Percentiles rank a stretch among this genome's conserved stretches.
phyloP scores from a whole-genome alignment of 345 rosid species.

The Aquilaria yunnanensis region DNA sequence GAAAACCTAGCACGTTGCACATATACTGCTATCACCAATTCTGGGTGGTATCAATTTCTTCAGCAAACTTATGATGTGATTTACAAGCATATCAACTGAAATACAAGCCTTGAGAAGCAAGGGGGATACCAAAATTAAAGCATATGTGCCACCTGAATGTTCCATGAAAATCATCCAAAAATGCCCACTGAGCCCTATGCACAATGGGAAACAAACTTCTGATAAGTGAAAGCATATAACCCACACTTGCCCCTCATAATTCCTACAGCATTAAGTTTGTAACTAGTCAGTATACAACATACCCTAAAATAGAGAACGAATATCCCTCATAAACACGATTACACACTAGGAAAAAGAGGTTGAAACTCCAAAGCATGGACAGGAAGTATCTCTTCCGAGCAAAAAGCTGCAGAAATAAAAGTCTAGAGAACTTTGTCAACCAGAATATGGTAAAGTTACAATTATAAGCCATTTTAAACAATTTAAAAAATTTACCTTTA shows the following conservation, averaged over 20 bases:
- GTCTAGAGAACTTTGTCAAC: constrained; percentile 16
- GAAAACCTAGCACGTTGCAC: too few species aligned
- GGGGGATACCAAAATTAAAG: constrained; percentile 77
- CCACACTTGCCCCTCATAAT: background rate
- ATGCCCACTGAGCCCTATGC: constrained; percentile 58
- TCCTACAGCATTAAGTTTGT: background rate
- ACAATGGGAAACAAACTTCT: constrained; percentile 6
- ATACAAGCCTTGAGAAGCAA: constrained; percentile 1
- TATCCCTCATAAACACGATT: constrained; percentile 90
- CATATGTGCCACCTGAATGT: constrained; percentile 96
- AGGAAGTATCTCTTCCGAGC: constrained; percentile 52
- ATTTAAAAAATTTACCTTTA: too few species aligned
- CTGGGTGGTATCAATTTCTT: too few species aligned
- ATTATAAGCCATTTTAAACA: background rate
- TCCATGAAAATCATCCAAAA: constrained; percentile 76
- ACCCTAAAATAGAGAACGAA: constrained; percentile 79
- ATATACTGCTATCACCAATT: too few species aligned
- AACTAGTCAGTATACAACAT: constrained; percentile 23
- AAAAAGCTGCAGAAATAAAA: constrained; percentile 50
- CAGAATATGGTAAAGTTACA: constrained; percentile 13
- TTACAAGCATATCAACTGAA: background rate
- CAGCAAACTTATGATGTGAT: too few species aligned
- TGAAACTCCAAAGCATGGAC: constrained; percentile 59
- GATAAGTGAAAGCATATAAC: constrained; percentile 4
- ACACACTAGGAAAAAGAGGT: constrained; percentile 63